Evolutionary conservation across 805 yeast genomes (phyloP).

Genomic region (Candida jianshihensis): DNA sequence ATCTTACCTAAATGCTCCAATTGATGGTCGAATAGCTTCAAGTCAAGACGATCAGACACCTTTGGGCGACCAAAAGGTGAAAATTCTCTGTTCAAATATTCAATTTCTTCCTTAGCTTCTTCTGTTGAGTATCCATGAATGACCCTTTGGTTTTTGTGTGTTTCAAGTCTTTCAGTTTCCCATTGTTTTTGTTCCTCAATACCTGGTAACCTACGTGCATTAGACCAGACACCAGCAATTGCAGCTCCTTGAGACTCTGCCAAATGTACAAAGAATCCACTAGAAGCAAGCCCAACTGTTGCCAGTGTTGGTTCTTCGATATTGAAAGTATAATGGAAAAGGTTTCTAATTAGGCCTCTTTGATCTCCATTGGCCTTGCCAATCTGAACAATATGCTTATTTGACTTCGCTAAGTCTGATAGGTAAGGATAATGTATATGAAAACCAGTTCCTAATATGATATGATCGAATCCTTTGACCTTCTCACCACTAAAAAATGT

Average conservation of each 20-base stretch:
- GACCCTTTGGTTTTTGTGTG: background rate
- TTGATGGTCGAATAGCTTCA: background rate
- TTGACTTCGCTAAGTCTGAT: conserved; percentile 9
- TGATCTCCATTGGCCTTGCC: conserved; percentile 3
- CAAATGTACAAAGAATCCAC: conserved; percentile 1
- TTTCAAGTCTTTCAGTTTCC: background rate
- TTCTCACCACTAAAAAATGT: conserved; percentile 14
- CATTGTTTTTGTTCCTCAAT: conserved; percentile 1
- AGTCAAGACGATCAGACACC: background rate
- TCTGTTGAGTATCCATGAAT: background rate
- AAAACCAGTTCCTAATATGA: conserved; percentile 35
- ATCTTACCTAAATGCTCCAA: background rate
- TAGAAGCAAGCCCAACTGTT: conserved; percentile 23
- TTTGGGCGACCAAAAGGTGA: background rate
- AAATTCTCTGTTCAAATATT: background rate
- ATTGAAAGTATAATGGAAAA: conserved; percentile 31
- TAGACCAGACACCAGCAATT: conserved; percentile 5
- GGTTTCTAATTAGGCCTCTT: conserved; percentile 20
- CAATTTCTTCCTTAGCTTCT: background rate
- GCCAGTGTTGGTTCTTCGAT: conserved; percentile 32
- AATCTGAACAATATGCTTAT: conserved; percentile 15
- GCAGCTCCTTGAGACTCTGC: conserved; percentile 6
- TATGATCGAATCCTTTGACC: conserved; percentile 27
- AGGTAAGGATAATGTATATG: conserved; percentile 31
- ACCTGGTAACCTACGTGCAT: conserved; percentile 2